phyloP scores from a whole-genome alignment of 2,329 filamentous ascomycete genomes.

The Venturia effusa region DNA sequence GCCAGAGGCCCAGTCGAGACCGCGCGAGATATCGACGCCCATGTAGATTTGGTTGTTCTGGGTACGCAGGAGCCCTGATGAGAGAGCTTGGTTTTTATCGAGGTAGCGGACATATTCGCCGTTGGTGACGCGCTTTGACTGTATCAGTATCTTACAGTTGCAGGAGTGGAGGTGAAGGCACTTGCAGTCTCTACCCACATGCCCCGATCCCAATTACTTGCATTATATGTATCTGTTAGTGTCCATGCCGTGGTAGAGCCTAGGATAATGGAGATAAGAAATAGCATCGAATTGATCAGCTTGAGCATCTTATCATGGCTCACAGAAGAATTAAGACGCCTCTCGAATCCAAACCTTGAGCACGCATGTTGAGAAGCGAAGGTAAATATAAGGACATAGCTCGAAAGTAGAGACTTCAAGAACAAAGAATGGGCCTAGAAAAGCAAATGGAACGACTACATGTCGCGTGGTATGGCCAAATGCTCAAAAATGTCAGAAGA shows the following conservation, averaged over 20 bases:
- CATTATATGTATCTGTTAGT: slow-evolving; percentile 26
- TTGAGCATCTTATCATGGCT: background rate
- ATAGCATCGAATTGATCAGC: background rate
- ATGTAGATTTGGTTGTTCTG: slow-evolving; percentile 27
- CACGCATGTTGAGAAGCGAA: background rate
- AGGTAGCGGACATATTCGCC: slow-evolving; percentile 30
- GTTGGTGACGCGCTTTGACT: slow-evolving; percentile 11
- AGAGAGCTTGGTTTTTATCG: slow-evolving; percentile 21
- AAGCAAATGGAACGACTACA: background rate
- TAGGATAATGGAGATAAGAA: background rate
- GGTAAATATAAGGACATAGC: background rate
- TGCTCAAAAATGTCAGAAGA: background rate
- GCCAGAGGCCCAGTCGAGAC: slow-evolving; percentile 22
- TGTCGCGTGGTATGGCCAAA: background rate
- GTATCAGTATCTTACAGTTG: slow-evolving; percentile 40
- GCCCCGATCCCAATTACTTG: slow-evolving; percentile 26
- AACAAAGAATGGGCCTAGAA: background rate
- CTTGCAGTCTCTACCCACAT: slow-evolving; percentile 11
- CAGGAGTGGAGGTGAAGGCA: slow-evolving; percentile 75
- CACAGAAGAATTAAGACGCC: background rate
- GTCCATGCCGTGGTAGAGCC: slow-evolving; percentile 17
- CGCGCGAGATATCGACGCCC: slow-evolving; percentile 23
- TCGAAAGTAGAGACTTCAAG: background rate
- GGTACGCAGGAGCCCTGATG: slow-evolving; percentile 22
- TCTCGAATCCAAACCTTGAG: background rate